Evolutionary conservation across 805 yeast species (phyloP).

Genomic region (Lachancea cidri): DNA sequence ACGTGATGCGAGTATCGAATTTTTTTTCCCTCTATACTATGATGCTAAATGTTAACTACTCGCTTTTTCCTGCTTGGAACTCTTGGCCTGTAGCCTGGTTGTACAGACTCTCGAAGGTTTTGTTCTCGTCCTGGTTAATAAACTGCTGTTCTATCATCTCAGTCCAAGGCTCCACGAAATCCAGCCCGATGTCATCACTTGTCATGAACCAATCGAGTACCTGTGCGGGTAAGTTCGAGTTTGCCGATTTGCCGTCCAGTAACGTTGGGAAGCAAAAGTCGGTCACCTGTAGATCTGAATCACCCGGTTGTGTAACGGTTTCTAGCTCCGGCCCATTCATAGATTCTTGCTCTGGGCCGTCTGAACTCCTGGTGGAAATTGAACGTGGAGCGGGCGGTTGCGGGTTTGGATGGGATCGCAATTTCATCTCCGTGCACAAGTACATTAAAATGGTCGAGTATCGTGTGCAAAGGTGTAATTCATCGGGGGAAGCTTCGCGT

Average conservation of each 20-base stretch:
- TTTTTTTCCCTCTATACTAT: too few species aligned
- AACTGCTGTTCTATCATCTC: conserved; percentile 71
- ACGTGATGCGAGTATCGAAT: too few species aligned
- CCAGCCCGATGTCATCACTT: conserved; percentile 48
- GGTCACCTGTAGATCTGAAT: too few species aligned
- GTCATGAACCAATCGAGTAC: conserved; percentile 48
- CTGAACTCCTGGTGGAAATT: not conserved
- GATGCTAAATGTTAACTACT: not conserved
- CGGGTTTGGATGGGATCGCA: conserved; percentile 32
- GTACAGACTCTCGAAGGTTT: conserved; percentile 11
- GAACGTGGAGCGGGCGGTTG: conserved; percentile 27
- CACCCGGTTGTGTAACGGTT: not conserved
- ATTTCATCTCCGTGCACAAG: conserved; percentile 68
- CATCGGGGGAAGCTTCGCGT: conserved; percentile 84
- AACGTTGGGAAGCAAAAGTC: conserved; percentile 7
- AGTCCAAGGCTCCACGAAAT: conserved; percentile 73
- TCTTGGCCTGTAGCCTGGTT: conserved; percentile 4
- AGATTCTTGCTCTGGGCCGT: not conserved
- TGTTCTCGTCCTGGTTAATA: conserved; percentile 29
- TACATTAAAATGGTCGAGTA: conserved; percentile 74
- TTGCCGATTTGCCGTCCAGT: conserved; percentile 16
- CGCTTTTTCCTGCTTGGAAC: not conserved
- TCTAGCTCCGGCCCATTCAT: not conserved
- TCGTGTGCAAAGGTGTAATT: conserved; percentile 74
- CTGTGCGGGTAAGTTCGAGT: conserved; percentile 18